phyloP scores from a whole-genome alignment of 2,329 filamentous ascomycete species.

The Aquanectria penicillioides region DNA sequence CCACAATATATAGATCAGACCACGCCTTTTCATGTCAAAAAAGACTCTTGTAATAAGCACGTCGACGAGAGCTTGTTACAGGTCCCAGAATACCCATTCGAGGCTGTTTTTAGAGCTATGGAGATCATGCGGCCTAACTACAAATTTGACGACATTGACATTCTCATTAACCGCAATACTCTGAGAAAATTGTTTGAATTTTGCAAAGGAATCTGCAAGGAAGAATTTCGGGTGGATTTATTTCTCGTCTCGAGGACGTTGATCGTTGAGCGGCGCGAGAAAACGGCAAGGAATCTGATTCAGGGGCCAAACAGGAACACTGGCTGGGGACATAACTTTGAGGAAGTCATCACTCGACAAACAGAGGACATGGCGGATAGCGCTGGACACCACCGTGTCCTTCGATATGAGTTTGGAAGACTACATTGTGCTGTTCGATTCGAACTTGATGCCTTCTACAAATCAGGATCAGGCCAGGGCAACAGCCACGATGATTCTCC shows the following conservation, averaged over 20 bases:
- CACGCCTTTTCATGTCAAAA: constrained; percentile 6
- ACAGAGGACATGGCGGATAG: neutral
- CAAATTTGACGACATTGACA: constrained; percentile 41
- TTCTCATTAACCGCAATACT: constrained; percentile 42
- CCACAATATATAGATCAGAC: neutral
- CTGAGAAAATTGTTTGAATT: constrained; percentile 38
- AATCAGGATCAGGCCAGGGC: no score
- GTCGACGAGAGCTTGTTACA: constrained; percentile 27
- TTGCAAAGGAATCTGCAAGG: constrained; percentile 12
- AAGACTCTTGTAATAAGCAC: constrained; percentile 6
- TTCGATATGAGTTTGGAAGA: constrained; percentile 30
- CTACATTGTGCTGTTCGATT: constrained; percentile 32
- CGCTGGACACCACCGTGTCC: constrained; percentile 27
- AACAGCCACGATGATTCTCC: no score
- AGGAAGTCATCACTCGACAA: constrained; percentile 19
- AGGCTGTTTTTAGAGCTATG: constrained; percentile 42
- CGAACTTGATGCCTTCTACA: constrained; percentile 27
- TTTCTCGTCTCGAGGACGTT: constrained; percentile 21
- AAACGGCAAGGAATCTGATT: neutral
- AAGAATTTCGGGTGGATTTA: constrained; percentile 33
- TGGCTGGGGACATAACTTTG: constrained; percentile 26
- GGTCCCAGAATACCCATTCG: constrained; percentile 37
- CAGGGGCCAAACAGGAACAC: neutral
- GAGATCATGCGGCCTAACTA: constrained; percentile 32
- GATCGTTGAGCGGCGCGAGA: constrained; percentile 28